Percentiles rank a stretch among this genome's conserved stretches.
These are phyloP conservation scores for Yamadazyma epiphylla DNA, from an alignment of 1,139 yeast genomes.

Conservation along the genomic window DNA sequence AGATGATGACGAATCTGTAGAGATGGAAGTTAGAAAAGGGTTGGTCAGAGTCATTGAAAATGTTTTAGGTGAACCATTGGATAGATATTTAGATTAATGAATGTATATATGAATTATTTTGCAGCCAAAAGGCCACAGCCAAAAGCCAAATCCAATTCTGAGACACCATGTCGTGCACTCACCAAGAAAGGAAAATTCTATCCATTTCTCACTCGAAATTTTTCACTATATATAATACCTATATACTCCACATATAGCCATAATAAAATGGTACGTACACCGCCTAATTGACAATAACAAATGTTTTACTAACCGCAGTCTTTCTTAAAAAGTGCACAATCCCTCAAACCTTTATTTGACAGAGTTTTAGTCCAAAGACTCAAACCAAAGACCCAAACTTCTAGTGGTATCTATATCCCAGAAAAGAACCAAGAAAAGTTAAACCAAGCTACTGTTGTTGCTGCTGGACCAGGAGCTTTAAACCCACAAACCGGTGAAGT, in stretches of 20 bases:
- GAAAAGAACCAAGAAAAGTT: slow-evolving; percentile 95
- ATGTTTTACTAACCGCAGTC: slow-evolving; percentile 29
- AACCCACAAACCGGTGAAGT: slow-evolving; percentile 60
- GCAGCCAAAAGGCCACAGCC: too few relatives aligned
- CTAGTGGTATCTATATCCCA: slow-evolving; percentile 93
- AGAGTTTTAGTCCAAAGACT: slow-evolving; percentile 92
- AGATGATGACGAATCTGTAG: slow-evolving; percentile 93
- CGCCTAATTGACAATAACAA: too few relatives aligned
- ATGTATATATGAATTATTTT: not conserved
- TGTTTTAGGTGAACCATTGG: slow-evolving; percentile 92
- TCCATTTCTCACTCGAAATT: slow-evolving; percentile 3
- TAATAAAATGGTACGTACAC: slow-evolving; percentile 19
- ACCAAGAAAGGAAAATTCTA: slow-evolving; percentile 7
- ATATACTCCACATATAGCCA: too few relatives aligned
- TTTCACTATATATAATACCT: not conserved
- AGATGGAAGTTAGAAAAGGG: slow-evolving; percentile 87
- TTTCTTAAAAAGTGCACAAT: slow-evolving; percentile 77
- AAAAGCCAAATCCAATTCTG: too few relatives aligned
- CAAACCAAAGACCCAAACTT: slow-evolving; percentile 88
- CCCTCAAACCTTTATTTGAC: slow-evolving; percentile 89
- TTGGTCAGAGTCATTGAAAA: slow-evolving; percentile 87
- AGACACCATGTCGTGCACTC: too few relatives aligned
- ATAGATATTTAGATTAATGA: slow-evolving; percentile 69
- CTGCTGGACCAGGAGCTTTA: slow-evolving; percentile 82
- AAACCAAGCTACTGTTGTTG: slow-evolving; percentile 75